Evolutionary conservation across 345 rosid genomes (phyloP), one percentile per base, ranked within the genome.

Genomic region (Hypericum androsaemum): DNA sequence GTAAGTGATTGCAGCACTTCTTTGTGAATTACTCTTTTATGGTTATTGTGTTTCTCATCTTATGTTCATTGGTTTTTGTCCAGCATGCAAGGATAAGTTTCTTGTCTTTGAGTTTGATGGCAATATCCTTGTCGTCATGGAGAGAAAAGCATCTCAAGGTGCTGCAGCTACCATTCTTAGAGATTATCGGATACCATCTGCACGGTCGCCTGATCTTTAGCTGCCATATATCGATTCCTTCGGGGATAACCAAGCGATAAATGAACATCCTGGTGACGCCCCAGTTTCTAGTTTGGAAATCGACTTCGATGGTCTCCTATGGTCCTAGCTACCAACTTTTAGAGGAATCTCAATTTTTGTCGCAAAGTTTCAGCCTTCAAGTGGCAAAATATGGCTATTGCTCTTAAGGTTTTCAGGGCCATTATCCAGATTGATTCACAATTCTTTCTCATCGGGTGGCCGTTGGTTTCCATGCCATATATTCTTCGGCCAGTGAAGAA

Each of bases 51-150:
- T 38, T 51, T 36, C 39, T 22, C 12, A n/a, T 54, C 51, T 63
- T 54, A 60, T 45, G 43, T 50, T 28, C 6, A 10, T 10, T 32
- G 12, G 47, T 28, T 22, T 37, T 59, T 61, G 47, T 13, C 53
- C 77, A 84, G 88, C 77, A 57, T 82, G 96, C 74, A 77, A 74
- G 66, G 84, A 75, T 57, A 83, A 62, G 68, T 75, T 87, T 63
- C 61, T 87, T 36, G 86, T 82, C 48, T 81, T 88, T 16, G 95
- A 92, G 68, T 90, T 90, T 55, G 96, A 90, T 71, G 98, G 84
- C 72, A 87, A 84, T 72, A 84, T 80, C 59, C 57, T 90, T 4
- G 86, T 76, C 44, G 95, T 90, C 39, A 60, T 90, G 82, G 94
- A 90, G 75, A 82, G 86, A 58, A 80, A 82, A 68, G 80, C 84